Percentiles rank a stretch among this genome's conserved stretches.
phyloP scores from a whole-genome alignment of 345 rosid species.

The Brassica incana region DNA sequence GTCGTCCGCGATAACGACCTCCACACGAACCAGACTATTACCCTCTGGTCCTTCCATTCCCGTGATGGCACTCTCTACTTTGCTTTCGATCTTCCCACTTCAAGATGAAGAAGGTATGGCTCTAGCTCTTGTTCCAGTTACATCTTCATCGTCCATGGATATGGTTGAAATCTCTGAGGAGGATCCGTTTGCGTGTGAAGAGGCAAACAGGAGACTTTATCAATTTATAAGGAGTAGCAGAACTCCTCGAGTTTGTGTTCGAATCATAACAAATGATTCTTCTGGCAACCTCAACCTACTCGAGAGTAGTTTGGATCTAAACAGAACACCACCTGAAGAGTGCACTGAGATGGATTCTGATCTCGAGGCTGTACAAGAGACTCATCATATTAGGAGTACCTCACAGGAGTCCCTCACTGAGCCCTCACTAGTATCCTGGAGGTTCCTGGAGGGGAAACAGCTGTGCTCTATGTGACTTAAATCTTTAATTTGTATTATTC shows the following conservation, averaged over 20 bases:
- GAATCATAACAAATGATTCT: not conserved
- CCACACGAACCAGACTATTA: not conserved
- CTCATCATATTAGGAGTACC: not conserved
- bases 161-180: not conserved
- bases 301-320: not conserved
- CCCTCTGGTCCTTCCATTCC: not conserved
- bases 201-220: not conserved
- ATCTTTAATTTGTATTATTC: not conserved
- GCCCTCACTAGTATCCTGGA: not conserved
- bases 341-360: not conserved
- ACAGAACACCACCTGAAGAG: not conserved
- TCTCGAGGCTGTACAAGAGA: not conserved
- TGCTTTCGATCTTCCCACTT: slow-evolving; percentile 2
- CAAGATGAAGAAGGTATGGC: not conserved
- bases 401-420: not conserved
- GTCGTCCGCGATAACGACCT: not conserved
- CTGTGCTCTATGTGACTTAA: not conserved
- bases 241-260: not conserved
- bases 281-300: not conserved
- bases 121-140: not conserved
- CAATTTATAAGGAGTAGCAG: not conserved
- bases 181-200: not conserved
- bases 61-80: not conserved
- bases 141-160: not conserved
- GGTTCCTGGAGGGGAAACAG: not conserved